Percentiles rank a stretch among this genome's conserved stretches.
Conservation (phyloP, 1,284 basidiomycete genomes). For the Amylostereum chailletii region DNA sequence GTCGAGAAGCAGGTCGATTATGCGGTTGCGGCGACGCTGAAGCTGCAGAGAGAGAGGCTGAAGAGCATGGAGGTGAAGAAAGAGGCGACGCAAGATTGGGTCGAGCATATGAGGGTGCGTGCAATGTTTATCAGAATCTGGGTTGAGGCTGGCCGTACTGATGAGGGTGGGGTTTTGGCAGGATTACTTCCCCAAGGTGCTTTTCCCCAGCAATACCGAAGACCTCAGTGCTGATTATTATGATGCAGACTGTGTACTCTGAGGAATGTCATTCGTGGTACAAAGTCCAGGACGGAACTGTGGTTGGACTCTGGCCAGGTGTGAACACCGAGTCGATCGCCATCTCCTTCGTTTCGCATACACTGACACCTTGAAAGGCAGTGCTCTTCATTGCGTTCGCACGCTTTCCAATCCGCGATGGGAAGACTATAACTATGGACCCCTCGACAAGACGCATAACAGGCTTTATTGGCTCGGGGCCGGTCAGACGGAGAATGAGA, state of each 20-base stretch:
- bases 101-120: slow-evolving; percentile 35
- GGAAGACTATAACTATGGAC: slow-evolving; percentile 57
- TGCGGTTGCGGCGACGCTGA: slow-evolving; percentile 34
- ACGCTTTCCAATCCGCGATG: slow-evolving; percentile 47
- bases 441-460: slow-evolving; percentile 33
- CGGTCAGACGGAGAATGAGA: not conserved
- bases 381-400: slow-evolving; percentile 40
- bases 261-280: slow-evolving; percentile 61
- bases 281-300: slow-evolving; percentile 49
- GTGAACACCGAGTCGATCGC: slow-evolving; percentile 65
- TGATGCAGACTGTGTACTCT: slow-evolving; percentile 53
- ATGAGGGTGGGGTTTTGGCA: slow-evolving; percentile 28
- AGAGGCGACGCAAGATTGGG: slow-evolving; percentile 45
- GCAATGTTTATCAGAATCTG: not conserved
- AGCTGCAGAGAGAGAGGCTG: slow-evolving; percentile 44
- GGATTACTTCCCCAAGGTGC: slow-evolving; percentile 37
- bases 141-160: slow-evolving; percentile 18
- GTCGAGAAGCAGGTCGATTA: slow-evolving; percentile 47
- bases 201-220: not conserved
- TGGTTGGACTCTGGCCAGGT: slow-evolving; percentile 60
- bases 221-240: slow-evolving; percentile 24
- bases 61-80: slow-evolving; percentile 43
- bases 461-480: slow-evolving; percentile 14
- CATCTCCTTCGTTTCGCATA: slow-evolving; percentile 32
- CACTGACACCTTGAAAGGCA: slow-evolving; percentile 25